Evolutionary conservation across 306 rosid genomes (phyloP).

Genomic region (Vigna angularis): DNA sequence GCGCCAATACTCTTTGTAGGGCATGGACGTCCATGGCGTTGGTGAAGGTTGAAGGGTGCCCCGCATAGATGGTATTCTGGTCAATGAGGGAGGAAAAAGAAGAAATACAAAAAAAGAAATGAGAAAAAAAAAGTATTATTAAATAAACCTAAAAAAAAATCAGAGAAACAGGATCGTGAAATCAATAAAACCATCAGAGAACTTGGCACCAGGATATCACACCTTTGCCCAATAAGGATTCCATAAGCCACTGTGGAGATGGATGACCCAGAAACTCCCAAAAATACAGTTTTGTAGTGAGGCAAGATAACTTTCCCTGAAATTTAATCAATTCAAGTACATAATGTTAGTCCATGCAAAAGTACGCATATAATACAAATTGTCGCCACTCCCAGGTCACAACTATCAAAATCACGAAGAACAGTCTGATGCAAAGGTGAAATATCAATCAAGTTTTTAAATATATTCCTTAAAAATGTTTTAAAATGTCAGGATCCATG

Average conservation of each 20-base stretch:
- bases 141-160: conserved; percentile 17
- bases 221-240: conserved; percentile 85
- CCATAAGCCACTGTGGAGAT: conserved; percentile 62
- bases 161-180: not conserved
- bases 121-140: not conserved
- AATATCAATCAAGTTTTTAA: conserved; percentile 34
- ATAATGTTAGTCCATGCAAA: conserved; percentile 36
- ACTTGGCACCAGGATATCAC: conserved; percentile 29
- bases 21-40: conserved; percentile 83
- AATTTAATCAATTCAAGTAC: conserved; percentile 34
- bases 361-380: conserved; percentile 27
- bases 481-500: not conserved
- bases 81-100: conserved; percentile 22
- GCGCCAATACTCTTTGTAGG: conserved; percentile 78
- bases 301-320: conserved; percentile 56
- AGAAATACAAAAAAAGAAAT: not conserved
- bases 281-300: conserved; percentile 48
- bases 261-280: conserved; percentile 46
- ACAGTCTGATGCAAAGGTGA: conserved; percentile 1
- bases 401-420: conserved; percentile 21
- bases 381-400: conserved; percentile 27
- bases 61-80: conserved; percentile 62
- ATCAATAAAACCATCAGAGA: conserved; percentile 23
- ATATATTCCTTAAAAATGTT: conserved; percentile 20
- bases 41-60: conserved; percentile 72